Evolutionary conservation across 257 asterid genomes (phyloP).

Genomic region (Phtheirospermum japonicum): DNA sequence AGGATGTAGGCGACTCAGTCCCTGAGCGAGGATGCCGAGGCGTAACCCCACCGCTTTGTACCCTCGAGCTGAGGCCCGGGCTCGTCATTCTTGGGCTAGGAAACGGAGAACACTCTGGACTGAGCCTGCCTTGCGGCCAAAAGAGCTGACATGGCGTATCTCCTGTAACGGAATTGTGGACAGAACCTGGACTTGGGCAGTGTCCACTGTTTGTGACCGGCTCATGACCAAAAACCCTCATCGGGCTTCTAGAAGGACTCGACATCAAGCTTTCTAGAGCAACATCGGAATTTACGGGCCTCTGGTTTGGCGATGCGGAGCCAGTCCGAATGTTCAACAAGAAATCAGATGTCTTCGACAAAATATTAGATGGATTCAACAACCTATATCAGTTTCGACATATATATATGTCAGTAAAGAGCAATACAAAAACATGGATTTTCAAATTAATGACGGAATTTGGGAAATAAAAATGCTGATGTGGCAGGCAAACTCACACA

Average conservation of each 20-base stretch:
- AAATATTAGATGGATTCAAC: background rate
- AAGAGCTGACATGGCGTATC: constrained; percentile 39
- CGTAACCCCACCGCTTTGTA: constrained; percentile 40
- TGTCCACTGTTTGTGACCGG: constrained; percentile 28
- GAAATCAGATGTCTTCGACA: constrained; percentile 28
- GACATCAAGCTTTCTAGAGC: constrained; percentile 44
- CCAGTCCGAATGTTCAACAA: constrained; percentile 27
- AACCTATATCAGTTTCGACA: constrained; percentile 30
- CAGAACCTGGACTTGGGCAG: constrained; percentile 40
- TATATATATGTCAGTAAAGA: constrained; percentile 20
- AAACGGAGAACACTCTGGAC: constrained; percentile 46
- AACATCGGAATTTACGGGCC: constrained; percentile 31
- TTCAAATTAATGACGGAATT: constrained; percentile 18
- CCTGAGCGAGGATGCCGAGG: constrained; percentile 36
- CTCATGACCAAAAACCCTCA: constrained; percentile 37
- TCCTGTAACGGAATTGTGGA: constrained; percentile 41
- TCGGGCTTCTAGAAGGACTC: constrained; percentile 49
- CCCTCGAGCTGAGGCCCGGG: constrained; percentile 45
- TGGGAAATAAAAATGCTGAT: constrained; percentile 1
- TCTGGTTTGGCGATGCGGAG: constrained; percentile 32
- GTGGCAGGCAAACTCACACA: constrained; percentile 32
- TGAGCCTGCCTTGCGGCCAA: constrained; percentile 41
- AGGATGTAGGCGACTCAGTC: constrained; percentile 27
- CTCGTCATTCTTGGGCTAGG: constrained; percentile 47
- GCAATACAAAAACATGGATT: background rate